These are phyloP conservation scores for Boletus pseudopeckii DNA, from an alignment of 768 basidiomycete species.

Conservation along the genomic window DNA sequence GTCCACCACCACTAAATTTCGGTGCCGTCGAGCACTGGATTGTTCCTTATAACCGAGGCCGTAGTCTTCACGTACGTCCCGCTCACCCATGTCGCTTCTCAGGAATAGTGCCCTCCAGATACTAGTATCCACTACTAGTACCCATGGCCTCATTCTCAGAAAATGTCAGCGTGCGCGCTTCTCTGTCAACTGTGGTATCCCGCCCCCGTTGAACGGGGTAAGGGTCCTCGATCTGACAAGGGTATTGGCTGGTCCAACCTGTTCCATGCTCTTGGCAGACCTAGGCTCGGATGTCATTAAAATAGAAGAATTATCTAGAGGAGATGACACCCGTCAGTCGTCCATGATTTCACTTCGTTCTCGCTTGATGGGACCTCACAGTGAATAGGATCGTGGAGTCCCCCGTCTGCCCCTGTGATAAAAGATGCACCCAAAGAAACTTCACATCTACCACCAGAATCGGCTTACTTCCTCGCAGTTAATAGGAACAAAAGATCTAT, in stretches of 20 bases:
- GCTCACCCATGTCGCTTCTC: constrained; percentile 11
- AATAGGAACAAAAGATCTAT: constrained; percentile 90
- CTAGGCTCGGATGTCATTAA: constrained; percentile 93
- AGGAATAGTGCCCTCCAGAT: neutral
- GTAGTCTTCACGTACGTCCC: neutral
- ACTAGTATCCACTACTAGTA: neutral
- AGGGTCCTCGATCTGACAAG: constrained; percentile 87
- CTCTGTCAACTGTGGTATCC: constrained; percentile 45
- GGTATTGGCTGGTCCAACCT: constrained; percentile 86
- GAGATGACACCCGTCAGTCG: constrained; percentile 83
- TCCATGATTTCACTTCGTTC: constrained; percentile 5
- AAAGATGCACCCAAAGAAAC: constrained; percentile 49
- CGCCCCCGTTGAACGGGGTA: constrained; percentile 76
- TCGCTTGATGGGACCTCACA: constrained; percentile 12
- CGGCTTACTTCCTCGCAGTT: constrained; percentile 86
- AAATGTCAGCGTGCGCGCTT: constrained; percentile 1
- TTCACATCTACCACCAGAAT: constrained; percentile 77
- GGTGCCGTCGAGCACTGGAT: constrained; percentile 7
- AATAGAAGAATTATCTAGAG: constrained; percentile 73
- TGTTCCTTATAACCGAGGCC: neutral
- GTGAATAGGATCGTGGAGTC: constrained; percentile 57
- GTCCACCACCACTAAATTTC: constrained; percentile 6
- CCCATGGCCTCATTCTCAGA: neutral
- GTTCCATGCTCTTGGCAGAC: constrained; percentile 93
- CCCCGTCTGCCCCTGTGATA: constrained; percentile 54